Evolutionary conservation across 1,139 yeast genomes (phyloP).

Genomic region (Blastobotrys buckinghamii): DNA sequence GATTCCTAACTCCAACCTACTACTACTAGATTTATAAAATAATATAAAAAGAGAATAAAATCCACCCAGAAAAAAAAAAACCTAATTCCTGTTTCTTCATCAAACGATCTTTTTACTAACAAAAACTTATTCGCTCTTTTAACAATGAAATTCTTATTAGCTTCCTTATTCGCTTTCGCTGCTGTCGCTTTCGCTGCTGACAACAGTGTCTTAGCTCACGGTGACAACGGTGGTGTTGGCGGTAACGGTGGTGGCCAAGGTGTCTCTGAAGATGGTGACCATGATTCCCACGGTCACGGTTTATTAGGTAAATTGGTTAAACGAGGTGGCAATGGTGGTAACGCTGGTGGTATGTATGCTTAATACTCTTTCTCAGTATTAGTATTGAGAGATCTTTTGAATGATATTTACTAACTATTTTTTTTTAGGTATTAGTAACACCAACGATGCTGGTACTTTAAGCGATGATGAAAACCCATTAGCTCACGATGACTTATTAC

Average conservation of each 20-base stretch:
- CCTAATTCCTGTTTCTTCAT: not conserved
- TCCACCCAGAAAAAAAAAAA: not conserved
- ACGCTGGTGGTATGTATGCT: constrained; percentile 1
- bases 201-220: not conserved
- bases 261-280: not conserved
- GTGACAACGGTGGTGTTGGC: constrained; percentile 6
- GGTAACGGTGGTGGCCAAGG: constrained; percentile 2
- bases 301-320: not conserved
- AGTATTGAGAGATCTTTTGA: no score
- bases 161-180: not conserved
- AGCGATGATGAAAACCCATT: no score
- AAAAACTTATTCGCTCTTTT: not conserved
- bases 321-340: constrained; percentile 5
- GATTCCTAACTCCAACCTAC: no score
- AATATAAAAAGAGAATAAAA: no score
- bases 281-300: not conserved
- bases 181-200: constrained; percentile 1
- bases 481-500: no score
- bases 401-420: no score
- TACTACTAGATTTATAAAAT: not conserved
- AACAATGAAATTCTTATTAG: not conserved
- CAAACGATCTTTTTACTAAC: not conserved
- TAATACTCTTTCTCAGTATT: no score
- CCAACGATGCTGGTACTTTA: no score
- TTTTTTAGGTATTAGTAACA: no score